Evolutionary conservation across 306 rosid species (phyloP).

Genomic region (Cicer chorassanicum): DNA sequence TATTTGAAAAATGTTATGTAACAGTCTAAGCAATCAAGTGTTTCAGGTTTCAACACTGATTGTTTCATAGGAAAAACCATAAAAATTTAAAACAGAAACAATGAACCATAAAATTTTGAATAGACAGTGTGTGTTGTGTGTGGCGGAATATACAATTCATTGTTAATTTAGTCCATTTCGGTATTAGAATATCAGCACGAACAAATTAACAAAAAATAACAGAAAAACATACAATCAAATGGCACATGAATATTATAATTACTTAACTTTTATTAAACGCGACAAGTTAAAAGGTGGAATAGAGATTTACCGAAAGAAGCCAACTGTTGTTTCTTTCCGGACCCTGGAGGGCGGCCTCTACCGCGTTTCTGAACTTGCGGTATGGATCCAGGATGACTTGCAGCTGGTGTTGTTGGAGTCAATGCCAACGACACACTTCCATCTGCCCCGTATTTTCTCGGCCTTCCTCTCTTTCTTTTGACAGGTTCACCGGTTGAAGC

Average conservation of each 20-base stretch:
- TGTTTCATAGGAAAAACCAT: background rate
- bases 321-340: conserved; percentile 91
- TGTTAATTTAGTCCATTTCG: conserved; percentile 19
- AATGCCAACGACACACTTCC: conserved; percentile 86
- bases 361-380: conserved; percentile 73
- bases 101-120: background rate
- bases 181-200: conserved; percentile 23
- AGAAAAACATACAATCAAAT: background rate
- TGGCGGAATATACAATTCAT: background rate
- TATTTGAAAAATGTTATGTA: background rate
- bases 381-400: conserved; percentile 58
- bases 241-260: conserved; percentile 2
- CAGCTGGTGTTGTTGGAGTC: conserved; percentile 66
- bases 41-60: background rate
- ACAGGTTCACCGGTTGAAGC: conserved; percentile 58
- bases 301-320: conserved; percentile 74
- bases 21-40: conserved; percentile 7
- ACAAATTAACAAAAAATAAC: conserved; percentile 7
- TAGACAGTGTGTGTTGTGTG: background rate
- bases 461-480: conserved; percentile 96
- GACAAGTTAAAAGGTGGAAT: conserved; percentile 18
- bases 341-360: conserved; percentile 90
- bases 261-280: conserved; percentile 2
- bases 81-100: background rate
- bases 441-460: conserved; percentile 89